A percentile compares a stretch with the other conserved stretches of the same genome.
phyloP scores from a whole-genome alignment of 163 green algal genomes.

The Coccomyxa subellipsoidea region DNA sequence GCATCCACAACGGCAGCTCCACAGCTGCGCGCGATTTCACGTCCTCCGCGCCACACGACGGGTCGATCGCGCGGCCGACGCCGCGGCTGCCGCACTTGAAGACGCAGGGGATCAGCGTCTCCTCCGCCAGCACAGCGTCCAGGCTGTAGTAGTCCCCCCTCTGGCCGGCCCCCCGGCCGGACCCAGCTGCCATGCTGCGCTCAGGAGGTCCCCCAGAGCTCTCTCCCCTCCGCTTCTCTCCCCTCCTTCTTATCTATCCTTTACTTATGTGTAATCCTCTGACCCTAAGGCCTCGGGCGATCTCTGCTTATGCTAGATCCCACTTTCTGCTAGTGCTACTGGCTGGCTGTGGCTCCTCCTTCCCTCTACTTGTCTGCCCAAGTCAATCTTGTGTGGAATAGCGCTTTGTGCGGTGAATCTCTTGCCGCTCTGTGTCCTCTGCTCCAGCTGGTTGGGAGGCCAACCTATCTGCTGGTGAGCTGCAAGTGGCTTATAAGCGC shows the following conservation, averaged over 20 bases:
- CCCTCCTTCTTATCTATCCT: neutral
- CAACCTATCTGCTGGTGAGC: no score
- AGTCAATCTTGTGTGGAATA: no score
- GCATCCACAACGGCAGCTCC: constrained; percentile 57
- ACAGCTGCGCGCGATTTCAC: constrained; percentile 21
- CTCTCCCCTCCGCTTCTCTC: neutral
- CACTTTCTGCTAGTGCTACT: no score
- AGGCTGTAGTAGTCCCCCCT: constrained; percentile 41
- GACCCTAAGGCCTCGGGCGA: no score
- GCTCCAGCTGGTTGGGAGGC: no score
- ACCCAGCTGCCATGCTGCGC: neutral
- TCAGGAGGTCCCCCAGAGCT: neutral
- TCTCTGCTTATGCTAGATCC: no score
- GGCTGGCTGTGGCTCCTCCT: no score
- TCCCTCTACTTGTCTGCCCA: no score
- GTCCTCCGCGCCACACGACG: constrained; percentile 28
- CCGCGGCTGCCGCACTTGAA: constrained; percentile 20
- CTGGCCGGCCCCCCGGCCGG: neutral
- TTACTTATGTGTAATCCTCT: no score
- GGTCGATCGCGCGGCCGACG: constrained; percentile 41
- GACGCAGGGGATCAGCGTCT: constrained; percentile 35
- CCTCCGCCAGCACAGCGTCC: constrained; percentile 37
- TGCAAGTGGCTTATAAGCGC: no score
- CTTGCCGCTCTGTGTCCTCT: no score
- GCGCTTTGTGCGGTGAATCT: no score